Evolutionary conservation across 768 basidiomycete species (phyloP).

Genomic region (Boletus sensibilis): DNA sequence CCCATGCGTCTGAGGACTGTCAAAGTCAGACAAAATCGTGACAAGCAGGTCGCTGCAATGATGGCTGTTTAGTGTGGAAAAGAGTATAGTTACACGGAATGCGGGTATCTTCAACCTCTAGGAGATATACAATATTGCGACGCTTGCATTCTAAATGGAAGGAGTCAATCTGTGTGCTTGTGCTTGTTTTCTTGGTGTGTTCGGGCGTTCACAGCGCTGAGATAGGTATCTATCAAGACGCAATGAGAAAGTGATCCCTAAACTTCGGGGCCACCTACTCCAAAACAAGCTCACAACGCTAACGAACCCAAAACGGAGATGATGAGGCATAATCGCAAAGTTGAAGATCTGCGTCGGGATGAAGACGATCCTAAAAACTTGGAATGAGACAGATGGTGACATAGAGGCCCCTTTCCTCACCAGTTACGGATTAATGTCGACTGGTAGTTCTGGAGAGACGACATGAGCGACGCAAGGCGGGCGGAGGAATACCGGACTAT

Average conservation of each 20-base stretch:
- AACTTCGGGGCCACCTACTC: slow-evolving; percentile 51
- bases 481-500: not conserved
- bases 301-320: slow-evolving; percentile 72
- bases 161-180: slow-evolving; percentile 2
- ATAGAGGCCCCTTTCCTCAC: slow-evolving; percentile 34
- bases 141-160: not conserved
- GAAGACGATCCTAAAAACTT: slow-evolving; percentile 57
- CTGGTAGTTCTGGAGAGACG: slow-evolving; percentile 55
- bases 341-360: slow-evolving; percentile 78
- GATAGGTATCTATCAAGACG: slow-evolving; percentile 50
- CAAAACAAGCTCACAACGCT: slow-evolving; percentile 78
- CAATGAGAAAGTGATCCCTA: not conserved
- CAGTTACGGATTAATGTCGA: slow-evolving; percentile 78
- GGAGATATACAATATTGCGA: slow-evolving; percentile 7
- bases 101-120: slow-evolving; percentile 8
- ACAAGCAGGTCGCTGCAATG: not conserved
- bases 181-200: slow-evolving; percentile 4
- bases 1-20: not conserved
- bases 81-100: slow-evolving; percentile 11
- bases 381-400: not conserved
- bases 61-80: not conserved
- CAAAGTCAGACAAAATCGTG: not conserved
- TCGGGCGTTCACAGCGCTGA: slow-evolving; percentile 55
- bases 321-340: slow-evolving; percentile 73
- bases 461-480: not conserved